A percentile compares a stretch with the other conserved stretches of the same genome.
phyloP scores from a whole-genome alignment of 371 early-diverging fungal genomes.

The Circinella minor region DNA sequence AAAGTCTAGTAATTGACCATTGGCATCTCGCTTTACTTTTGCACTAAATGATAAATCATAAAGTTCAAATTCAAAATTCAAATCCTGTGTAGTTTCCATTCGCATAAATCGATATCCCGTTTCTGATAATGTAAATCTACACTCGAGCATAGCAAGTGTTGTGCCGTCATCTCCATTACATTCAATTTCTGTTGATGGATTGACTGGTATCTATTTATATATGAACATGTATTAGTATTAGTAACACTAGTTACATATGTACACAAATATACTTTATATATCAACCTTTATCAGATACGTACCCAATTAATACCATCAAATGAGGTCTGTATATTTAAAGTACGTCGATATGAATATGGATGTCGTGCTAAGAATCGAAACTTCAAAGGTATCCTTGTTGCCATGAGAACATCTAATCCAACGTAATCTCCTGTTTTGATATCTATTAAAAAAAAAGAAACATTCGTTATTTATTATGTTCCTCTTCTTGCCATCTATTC shows the following conservation, averaged over 20 bases:
- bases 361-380: conserved; percentile 49
- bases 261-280: no score
- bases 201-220: conserved; percentile 28
- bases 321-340: conserved; percentile 42
- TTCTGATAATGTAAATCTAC: conserved; percentile 41
- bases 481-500: conserved; percentile 5
- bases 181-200: conserved; percentile 21
- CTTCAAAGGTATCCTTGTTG: conserved; percentile 52
- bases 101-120: conserved; percentile 57
- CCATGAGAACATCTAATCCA: conserved; percentile 63
- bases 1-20: conserved; percentile 36
- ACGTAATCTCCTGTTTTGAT: conserved; percentile 62
- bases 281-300: conserved; percentile 5
- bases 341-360: conserved; percentile 36
- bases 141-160: conserved; percentile 30
- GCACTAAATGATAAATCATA: conserved; percentile 54
- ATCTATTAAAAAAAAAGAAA: conserved; percentile 23
- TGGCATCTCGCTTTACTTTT: conserved; percentile 37
- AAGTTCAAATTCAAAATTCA: conserved; percentile 40
- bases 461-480: conserved; percentile 12
- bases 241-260: no score
- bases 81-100: conserved; percentile 39
- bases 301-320: conserved; percentile 53
- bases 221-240: no score
- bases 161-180: conserved; percentile 2